A percentile compares a stretch with the other conserved stretches of the same genome.
phyloP scores from a whole-genome alignment of 176 grass and related monocot species.

The Avena eriantha region DNA sequence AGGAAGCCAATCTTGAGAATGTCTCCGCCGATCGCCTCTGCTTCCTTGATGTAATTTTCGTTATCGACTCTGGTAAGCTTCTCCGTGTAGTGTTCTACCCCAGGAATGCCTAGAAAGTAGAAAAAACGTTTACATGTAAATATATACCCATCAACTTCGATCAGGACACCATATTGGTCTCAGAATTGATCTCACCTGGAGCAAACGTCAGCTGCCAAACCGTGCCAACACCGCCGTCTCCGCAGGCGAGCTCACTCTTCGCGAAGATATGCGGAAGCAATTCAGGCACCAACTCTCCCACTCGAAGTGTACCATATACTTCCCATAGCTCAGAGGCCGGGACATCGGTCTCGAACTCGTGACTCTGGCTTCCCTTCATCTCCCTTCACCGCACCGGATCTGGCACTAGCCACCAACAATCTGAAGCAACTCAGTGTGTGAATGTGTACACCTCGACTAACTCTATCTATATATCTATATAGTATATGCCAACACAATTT shows the following conservation, averaged over 20 bases:
- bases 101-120: constrained; percentile 9
- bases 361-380: constrained; percentile 42
- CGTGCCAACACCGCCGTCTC: constrained; percentile 37
- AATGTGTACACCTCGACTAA: not conserved
- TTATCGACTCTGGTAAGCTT: constrained; percentile 37
- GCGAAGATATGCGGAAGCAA: constrained; percentile 24
- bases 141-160: not conserved
- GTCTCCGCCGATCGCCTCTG: constrained; percentile 16
- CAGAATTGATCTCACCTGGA: constrained; percentile 32
- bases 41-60: constrained; percentile 43
- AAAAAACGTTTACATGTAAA: not conserved
- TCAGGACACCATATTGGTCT: not conserved
- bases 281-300: not conserved
- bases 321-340: constrained; percentile 25
- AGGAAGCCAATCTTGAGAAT: constrained; percentile 41
- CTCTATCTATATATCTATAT: constrained; percentile 6
- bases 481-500: not conserved
- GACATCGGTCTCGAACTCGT: constrained; percentile 40
- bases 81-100: constrained; percentile 20
- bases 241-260: constrained; percentile 16
- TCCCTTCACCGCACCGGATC: not conserved
- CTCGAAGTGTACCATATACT: constrained; percentile 40
- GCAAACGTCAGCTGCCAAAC: constrained; percentile 31
- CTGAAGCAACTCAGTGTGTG: not conserved
- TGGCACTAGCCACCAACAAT: not conserved